Evolutionary conservation across 129 eudicot species (phyloP).

Genomic region (Cynara cardunculus): DNA sequence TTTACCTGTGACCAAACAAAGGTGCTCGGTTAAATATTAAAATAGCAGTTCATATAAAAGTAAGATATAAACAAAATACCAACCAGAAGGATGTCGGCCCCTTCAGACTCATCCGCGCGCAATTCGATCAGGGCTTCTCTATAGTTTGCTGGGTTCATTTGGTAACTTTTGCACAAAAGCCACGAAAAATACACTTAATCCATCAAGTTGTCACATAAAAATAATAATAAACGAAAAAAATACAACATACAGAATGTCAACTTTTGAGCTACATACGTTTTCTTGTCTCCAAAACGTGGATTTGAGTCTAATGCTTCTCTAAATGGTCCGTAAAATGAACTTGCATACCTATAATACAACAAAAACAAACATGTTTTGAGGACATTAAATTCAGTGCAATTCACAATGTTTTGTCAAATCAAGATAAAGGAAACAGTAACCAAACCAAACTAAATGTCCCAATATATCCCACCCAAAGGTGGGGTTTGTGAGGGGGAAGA

Average conservation of each 20-base stretch:
- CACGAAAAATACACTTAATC: neutral
- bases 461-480: neutral
- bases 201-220: conserved; percentile 1
- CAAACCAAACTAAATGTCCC: neutral
- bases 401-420: neutral
- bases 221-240: neutral
- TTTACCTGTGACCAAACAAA: conserved; percentile 54
- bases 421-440: neutral
- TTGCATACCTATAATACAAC: conserved; percentile 67
- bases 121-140: conserved; percentile 91
- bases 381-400: neutral
- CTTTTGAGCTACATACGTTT: conserved; percentile 59
- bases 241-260: neutral
- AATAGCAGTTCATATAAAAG: neutral
- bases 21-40: neutral
- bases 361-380: conserved; percentile 15
- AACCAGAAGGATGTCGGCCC: conserved; percentile 98
- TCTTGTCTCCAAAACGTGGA: conserved; percentile 98
- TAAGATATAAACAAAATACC: conserved; percentile 15
- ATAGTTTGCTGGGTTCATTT: conserved; percentile 97
- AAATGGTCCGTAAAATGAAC: conserved; percentile 98
- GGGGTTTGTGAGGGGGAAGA: neutral
- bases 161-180: conserved; percentile 54
- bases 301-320: conserved; percentile 98
- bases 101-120: conserved; percentile 91